phyloP scores from a whole-genome alignment of 352 stramenopile species.

The Phytophthora fragariaefolia region DNA sequence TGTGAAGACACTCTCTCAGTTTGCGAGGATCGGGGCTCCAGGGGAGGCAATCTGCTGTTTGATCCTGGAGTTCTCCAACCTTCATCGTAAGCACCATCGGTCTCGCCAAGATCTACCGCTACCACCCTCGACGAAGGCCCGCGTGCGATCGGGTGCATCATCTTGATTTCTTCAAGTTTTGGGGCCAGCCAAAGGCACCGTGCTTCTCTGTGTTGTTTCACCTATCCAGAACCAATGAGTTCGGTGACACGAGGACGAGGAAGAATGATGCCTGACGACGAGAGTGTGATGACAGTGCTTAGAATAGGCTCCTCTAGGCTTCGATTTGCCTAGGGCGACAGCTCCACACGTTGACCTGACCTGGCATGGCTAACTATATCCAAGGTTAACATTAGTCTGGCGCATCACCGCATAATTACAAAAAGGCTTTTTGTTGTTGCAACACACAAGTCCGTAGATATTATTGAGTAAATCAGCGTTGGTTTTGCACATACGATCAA shows the following conservation, averaged over 20 bases:
- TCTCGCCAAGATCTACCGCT: conserved; percentile 34
- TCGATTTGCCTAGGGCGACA: neutral
- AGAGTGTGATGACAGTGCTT: conserved; percentile 8
- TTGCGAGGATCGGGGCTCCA: conserved; percentile 1
- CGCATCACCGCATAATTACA: no score
- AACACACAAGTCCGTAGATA: no score
- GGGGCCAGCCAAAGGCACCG: neutral
- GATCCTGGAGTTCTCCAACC: conserved; percentile 13
- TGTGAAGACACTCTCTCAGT: neutral
- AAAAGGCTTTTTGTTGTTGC: no score
- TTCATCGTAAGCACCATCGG: conserved; percentile 17
- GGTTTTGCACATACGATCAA: no score
- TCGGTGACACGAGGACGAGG: conserved; percentile 20
- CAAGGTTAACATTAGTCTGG: no score
- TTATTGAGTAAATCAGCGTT: no score
- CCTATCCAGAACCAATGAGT: neutral
- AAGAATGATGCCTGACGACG: conserved; percentile 22
- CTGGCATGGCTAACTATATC: conserved; percentile 14
- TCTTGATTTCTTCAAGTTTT: conserved; percentile 17
- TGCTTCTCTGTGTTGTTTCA: conserved; percentile 2
- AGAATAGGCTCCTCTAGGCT: conserved; percentile 25
- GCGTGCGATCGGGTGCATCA: conserved; percentile 27
- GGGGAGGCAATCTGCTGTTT: conserved; percentile 2
- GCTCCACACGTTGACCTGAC: neutral
- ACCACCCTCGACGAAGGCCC: conserved; percentile 34